These are phyloP conservation scores for Neophaeococcomyces aloes DNA, from an alignment of 2,329 filamentous ascomycete species.

Conservation along the genomic window DNA sequence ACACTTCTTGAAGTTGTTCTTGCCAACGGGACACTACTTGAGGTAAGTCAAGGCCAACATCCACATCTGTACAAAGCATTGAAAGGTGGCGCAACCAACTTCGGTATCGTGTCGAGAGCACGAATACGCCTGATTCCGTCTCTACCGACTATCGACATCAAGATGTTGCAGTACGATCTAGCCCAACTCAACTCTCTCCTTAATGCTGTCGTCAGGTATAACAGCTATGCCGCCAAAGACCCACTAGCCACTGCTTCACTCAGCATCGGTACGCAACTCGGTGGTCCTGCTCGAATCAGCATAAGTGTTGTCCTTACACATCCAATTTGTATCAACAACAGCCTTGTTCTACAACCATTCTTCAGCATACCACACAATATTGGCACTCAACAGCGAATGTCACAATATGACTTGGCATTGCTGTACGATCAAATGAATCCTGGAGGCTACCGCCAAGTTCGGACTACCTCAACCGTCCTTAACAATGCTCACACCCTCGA, in stretches of 20 bases:
- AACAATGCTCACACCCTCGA: background rate
- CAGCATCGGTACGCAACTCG: background rate
- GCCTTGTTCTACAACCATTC: background rate
- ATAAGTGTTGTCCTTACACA: background rate
- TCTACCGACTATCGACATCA: background rate
- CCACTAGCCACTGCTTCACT: background rate
- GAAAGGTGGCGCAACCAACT: slow-evolving; percentile 31
- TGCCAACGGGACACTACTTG: slow-evolving; percentile 24
- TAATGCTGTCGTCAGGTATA: background rate
- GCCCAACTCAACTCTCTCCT: background rate
- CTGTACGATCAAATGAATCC: background rate
- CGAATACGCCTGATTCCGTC: slow-evolving; percentile 7
- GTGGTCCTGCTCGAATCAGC: background rate
- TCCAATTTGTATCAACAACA: background rate
- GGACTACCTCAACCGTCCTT: background rate
- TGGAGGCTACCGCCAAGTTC: background rate
- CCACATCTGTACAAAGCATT: slow-evolving; percentile 30
- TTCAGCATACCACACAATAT: background rate
- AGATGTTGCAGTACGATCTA: background rate
- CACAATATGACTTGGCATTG: background rate
- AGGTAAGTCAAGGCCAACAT: slow-evolving; percentile 16
- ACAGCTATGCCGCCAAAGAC: background rate
- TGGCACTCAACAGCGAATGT: background rate
- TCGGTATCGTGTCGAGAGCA: slow-evolving; percentile 28
- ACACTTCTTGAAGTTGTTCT: slow-evolving; percentile 27